A percentile compares a stretch with the other conserved stretches of the same genome.
phyloP scores from a whole-genome alignment of 176 grass and related monocot genomes.

The Aegilops tauschii region DNA sequence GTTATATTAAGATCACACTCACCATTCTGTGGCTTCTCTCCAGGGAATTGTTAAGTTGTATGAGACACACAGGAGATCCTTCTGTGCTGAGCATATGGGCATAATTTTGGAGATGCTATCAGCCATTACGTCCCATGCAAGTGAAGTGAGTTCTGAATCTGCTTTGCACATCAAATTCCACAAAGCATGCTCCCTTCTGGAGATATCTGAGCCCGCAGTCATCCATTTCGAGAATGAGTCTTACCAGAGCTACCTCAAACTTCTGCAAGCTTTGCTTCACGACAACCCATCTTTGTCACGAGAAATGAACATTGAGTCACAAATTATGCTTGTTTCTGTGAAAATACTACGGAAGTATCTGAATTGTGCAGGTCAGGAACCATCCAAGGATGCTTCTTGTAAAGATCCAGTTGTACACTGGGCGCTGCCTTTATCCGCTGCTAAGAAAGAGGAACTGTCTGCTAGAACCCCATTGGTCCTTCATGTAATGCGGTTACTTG shows the following conservation, averaged over 20 bases:
- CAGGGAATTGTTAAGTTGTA: slow-evolving; percentile 80
- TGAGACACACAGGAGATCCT: slow-evolving; percentile 45
- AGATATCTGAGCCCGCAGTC: slow-evolving; percentile 74
- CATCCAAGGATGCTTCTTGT: slow-evolving; percentile 29
- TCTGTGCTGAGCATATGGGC: slow-evolving; percentile 59
- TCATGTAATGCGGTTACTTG: slow-evolving; percentile 66
- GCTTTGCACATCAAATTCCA: slow-evolving; percentile 60
- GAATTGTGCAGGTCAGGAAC: slow-evolving; percentile 58
- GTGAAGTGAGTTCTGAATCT: slow-evolving; percentile 61
- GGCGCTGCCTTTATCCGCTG: slow-evolving; percentile 51
- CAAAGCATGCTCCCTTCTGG: slow-evolving; percentile 75
- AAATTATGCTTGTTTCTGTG: slow-evolving; percentile 59
- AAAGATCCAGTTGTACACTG: slow-evolving; percentile 33
- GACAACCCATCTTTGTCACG: slow-evolving; percentile 57
- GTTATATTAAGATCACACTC: background rate
- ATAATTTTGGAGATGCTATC: slow-evolving; percentile 79
- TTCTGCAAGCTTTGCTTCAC: slow-evolving; percentile 72
- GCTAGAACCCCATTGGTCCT: slow-evolving; percentile 74
- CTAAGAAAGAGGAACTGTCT: slow-evolving; percentile 78
- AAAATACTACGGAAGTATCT: slow-evolving; percentile 81
- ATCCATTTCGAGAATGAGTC: slow-evolving; percentile 95
- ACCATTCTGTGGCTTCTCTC: slow-evolving; percentile 37
- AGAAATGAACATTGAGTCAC: slow-evolving; percentile 68
- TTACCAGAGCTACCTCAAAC: slow-evolving; percentile 79
- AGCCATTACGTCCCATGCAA: slow-evolving; percentile 74